These are phyloP conservation scores for Medicago truncatula DNA, from an alignment of 306 rosid species.

Conservation along the genomic window MtrunA17r5.0-ANR NC_053049.1:42160501-42161000, in stretches of 20 bases:
- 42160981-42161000: not conserved
- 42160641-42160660: not conserved
- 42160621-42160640: not conserved
- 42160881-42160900: slow-evolving; percentile 11
- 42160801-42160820: slow-evolving; percentile 1
- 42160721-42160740: slow-evolving; percentile 4
- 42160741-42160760: no score
- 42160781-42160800: slow-evolving; percentile 16
- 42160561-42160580: not conserved
- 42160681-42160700: not conserved
- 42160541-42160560: not conserved
- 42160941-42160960: slow-evolving; percentile 7
- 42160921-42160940: not conserved
- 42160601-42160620: no score
- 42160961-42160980: not conserved
- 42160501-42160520: not conserved
- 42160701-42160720: not conserved
- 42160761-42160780: not conserved
- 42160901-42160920: slow-evolving; percentile 3
- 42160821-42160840: not conserved
- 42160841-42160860: slow-evolving; percentile 23
- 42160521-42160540: not conserved
- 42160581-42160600: no score
- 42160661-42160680: not conserved
- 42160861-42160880: slow-evolving; percentile 25